These are phyloP conservation scores for Macrophomina pseudophaseolina DNA, from an alignment of 2,329 filamentous ascomycete species.

Conservation along the genomic window DNA sequence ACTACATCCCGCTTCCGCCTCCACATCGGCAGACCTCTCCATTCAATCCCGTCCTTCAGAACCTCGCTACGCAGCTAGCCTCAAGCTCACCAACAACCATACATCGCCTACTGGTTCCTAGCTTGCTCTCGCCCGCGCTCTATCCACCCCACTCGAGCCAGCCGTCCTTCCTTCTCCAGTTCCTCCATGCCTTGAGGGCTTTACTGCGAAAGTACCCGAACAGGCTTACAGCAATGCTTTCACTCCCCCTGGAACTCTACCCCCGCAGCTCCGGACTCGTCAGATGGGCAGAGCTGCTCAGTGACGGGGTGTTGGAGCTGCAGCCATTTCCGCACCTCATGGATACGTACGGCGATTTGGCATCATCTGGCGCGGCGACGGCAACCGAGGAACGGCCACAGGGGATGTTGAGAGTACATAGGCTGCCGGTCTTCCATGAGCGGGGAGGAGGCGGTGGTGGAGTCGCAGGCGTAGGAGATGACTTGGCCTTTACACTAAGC, in stretches of 20 bases:
- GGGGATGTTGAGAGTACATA: conserved; percentile 82
- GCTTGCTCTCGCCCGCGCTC: conserved; percentile 81
- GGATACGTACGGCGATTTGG: conserved; percentile 54
- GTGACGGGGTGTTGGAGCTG: conserved; percentile 85
- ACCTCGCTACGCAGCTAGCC: conserved; percentile 60
- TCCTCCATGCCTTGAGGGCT: conserved; percentile 77
- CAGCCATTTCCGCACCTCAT: conserved; percentile 67
- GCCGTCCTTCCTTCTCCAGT: conserved; percentile 77
- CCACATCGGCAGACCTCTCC: conserved; percentile 57
- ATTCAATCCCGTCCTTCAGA: conserved; percentile 70
- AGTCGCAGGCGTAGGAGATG: conserved; percentile 70
- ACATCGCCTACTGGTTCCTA: conserved; percentile 85
- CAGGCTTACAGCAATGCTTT: conserved; percentile 73
- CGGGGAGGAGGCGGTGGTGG: conserved; percentile 78
- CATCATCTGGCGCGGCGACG: conserved; percentile 55
- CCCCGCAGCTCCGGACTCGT: conserved; percentile 76
- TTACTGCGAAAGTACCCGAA: conserved; percentile 71
- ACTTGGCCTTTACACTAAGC: conserved; percentile 89
- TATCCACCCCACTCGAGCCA: conserved; percentile 73
- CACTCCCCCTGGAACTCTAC: conserved; percentile 79
- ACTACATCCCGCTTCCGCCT: conserved; percentile 66
- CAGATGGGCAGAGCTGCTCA: conserved; percentile 83
- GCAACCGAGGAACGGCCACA: conserved; percentile 77
- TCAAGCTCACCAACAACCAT: conserved; percentile 60
- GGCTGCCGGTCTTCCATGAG: conserved; percentile 83